phyloP scores from a whole-genome alignment of 2,329 filamentous ascomycete species.

The Fusarium sp. region DNA sequence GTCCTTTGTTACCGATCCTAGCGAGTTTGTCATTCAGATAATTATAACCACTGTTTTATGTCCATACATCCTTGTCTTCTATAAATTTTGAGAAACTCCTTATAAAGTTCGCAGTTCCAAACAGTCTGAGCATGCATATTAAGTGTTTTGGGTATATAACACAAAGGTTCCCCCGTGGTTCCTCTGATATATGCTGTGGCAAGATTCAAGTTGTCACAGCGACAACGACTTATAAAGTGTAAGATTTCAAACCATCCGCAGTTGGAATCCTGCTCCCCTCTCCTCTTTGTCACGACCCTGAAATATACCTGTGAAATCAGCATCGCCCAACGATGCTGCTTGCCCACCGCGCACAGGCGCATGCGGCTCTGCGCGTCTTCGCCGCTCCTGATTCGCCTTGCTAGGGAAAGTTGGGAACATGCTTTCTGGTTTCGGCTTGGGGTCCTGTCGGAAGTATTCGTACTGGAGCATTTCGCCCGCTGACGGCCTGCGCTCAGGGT shows the following conservation, averaged over 20 bases:
- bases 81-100: background rate
- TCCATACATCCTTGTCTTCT: background rate
- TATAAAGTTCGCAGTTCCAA: background rate
- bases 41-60: constrained; percentile 2
- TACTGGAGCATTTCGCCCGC: constrained; percentile 83
- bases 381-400: constrained; percentile 91
- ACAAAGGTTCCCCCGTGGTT: constrained; percentile 5
- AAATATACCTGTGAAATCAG: constrained; percentile 82
- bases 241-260: constrained; percentile 69
- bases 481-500: constrained; percentile 79
- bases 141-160: background rate
- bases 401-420: constrained; percentile 98
- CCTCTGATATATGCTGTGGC: background rate
- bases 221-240: background rate
- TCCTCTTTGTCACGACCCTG: constrained; percentile 76
- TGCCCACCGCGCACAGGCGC: constrained; percentile 83
- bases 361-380: constrained; percentile 80
- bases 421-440: constrained; percentile 88
- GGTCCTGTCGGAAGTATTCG: constrained; percentile 90
- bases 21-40: constrained; percentile 16
- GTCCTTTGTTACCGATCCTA: constrained; percentile 19
- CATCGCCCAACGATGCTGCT: constrained; percentile 67
- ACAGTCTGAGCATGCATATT: background rate
- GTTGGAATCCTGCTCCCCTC: constrained; percentile 74
- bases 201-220: background rate